phyloP scores from a whole-genome alignment of 208 protist species.

The Leishmania lainsoni region DNA sequence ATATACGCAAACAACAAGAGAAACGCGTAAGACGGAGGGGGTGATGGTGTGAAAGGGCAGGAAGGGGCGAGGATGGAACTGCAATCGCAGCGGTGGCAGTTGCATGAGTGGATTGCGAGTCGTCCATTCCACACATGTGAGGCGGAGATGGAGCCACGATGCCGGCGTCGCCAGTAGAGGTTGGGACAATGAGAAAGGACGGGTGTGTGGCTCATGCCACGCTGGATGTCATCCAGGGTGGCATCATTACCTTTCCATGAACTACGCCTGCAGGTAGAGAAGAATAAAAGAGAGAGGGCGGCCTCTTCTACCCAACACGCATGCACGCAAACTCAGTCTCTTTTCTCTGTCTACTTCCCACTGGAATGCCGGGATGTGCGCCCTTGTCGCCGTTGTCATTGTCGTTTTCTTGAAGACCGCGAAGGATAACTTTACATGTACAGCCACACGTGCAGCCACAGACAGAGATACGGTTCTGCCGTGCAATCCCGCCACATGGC shows the following conservation, averaged over 20 bases:
- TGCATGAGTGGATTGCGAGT: background rate
- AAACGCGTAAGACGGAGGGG: background rate
- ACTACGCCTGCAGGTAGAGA: background rate
- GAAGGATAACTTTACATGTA: slow-evolving; percentile 1
- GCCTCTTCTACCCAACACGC: background rate
- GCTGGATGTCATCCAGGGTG: background rate
- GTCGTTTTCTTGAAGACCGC: background rate
- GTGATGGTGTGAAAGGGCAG: background rate
- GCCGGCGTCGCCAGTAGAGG: background rate
- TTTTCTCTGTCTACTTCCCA: background rate
- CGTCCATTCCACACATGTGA: background rate
- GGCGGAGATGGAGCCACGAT: background rate
- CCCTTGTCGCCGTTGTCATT: background rate
- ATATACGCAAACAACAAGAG: background rate
- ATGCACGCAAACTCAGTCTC: background rate
- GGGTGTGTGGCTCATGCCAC: background rate
- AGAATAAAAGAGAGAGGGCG: background rate
- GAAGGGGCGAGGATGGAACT: background rate
- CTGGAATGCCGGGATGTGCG: background rate
- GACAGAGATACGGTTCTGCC: background rate
- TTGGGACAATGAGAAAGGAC: no score
- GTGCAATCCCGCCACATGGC: background rate
- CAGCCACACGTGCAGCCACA: background rate
- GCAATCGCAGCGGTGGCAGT: background rate
- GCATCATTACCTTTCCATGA: background rate